A percentile compares a stretch with the other conserved stretches of the same genome.
phyloP scores from a whole-genome alignment of 345 rosid genomes.

The Boechera stricta region DNA sequence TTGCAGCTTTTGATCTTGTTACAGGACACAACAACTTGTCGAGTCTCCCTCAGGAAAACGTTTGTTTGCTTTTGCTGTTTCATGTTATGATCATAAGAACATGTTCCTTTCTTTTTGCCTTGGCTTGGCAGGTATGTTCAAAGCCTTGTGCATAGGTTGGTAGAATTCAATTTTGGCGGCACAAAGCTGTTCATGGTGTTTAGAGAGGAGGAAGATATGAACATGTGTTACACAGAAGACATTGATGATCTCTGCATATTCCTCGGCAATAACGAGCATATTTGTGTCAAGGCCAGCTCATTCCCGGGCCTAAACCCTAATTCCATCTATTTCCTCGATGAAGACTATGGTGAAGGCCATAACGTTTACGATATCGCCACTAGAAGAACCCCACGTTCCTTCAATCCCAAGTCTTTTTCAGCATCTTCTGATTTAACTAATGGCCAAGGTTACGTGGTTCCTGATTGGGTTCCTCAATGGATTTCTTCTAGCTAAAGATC shows the following conservation, averaged over 20 bases:
- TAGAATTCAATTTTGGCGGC: not conserved
- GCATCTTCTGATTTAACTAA: not conserved
- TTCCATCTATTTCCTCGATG: not conserved
- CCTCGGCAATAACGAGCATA: slow-evolving; percentile 22
- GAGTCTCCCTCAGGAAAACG: slow-evolving; percentile 36
- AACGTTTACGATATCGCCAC: slow-evolving; percentile 13
- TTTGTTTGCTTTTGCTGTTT: not conserved
- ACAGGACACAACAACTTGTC: slow-evolving; percentile 4
- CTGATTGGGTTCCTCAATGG: not conserved
- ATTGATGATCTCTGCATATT: slow-evolving; percentile 36
- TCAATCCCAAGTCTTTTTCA: slow-evolving; percentile 1
- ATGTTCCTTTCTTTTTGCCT: not conserved
- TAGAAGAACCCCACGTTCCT: not conserved
- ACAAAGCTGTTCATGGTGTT: slow-evolving; percentile 34
- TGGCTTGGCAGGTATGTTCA: slow-evolving; percentile 2
- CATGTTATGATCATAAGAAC: not conserved
- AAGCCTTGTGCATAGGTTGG: not conserved
- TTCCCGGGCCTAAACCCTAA: slow-evolving; percentile 33
- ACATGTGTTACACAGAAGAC: slow-evolving; percentile 30
- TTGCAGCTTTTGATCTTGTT: slow-evolving; percentile 16
- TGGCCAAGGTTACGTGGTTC: not conserved
- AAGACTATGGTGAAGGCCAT: not conserved
- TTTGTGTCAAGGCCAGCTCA: slow-evolving; percentile 29
- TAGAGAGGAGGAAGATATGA: slow-evolving; percentile 24
- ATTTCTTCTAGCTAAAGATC: not conserved